Base-by-base conservation (phyloP, 805 yeast species). In the Metschnikowia shivogae region DNA sequence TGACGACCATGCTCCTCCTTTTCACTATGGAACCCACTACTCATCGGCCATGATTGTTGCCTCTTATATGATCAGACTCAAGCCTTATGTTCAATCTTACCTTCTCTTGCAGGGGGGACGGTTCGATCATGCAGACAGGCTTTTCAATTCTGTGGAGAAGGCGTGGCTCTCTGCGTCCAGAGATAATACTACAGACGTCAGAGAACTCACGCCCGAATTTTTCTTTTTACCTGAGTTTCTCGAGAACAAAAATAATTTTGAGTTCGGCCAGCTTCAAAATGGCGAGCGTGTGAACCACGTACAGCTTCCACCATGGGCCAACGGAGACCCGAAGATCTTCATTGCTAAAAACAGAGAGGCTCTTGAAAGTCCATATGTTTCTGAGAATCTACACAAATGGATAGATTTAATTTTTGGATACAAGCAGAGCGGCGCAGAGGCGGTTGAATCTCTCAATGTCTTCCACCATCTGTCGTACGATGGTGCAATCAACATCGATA, bases 21-120 rank as follows among this genome's bases (percentile, higher is more conserved):
- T 89, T 62, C 96, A 89, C 60, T 89, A 89, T 57, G 97, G 97
- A 2, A 89, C 97, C 0, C 97, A 89, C 61, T 89, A 89, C 59
- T 88, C 96, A 0, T 86, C 95, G 0, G 95, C 96, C 0, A 89
- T 89, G 97, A 88, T 89, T 58, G 96, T 88, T 2, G 76, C 95
- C 0, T 84, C 93, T 0, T 89, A 77, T 54, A 62, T 89, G 51
- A 86, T 89, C 32, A 70, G 97, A 39, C 55, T 89, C 22, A 77
- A 82, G 50, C 97, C 97, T 0, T 86, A 81, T 63, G 92, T 85
- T 2, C 86, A 85, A 43, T 83, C 95, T 0, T 88, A 85, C 56
- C 63, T 87, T 34, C 59, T 86, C 14, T 65, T 89, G 6, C 97
- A 89, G 68, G 96, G 93, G 10, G 96, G 96, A 0, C 82, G 78